Evolutionary conservation across 1,139 yeast species (phyloP), one percentile per base, ranked within the genome.

Genomic region (Sugiyamaella grinbergsii): DNA sequence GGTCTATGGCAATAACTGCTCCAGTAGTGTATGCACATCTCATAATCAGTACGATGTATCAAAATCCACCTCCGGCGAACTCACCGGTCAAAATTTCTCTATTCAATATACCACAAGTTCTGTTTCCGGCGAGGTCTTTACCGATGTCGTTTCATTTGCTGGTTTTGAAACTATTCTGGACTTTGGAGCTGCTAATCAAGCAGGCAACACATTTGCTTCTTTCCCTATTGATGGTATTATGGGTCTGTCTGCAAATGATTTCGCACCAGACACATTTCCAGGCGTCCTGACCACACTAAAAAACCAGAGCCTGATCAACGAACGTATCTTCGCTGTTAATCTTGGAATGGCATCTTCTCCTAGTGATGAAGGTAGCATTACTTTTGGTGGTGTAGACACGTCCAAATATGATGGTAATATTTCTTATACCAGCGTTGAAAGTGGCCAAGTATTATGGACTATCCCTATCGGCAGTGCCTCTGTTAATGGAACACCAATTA

Each of bases 181-280:
- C 19, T 73, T 82, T 56, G 88, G 88, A 10, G 70, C 77, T 22
- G 84, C 87, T 0, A 60, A 66, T 13, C 53, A 69, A 3, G 82
- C 80, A 1, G 86, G 86, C 2, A 71, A 70, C 33, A 73, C 80
- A 51, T 82, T 83, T 56, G 69, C 71, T 11, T 70, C 72, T 13
- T 82, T 79, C 62, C 72, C 77, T 11, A 76, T 81, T 37, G 79
- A 81, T 59, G 88, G 89, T 10, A 76, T 82, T 41, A 64, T 83
- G 54, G 89, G 88, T 1, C 70, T 83, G 28, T 80, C 85, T 5
- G 59, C 68, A 65, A 41, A 59, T 65, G 53, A 62, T 63, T 46
- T 63, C 59, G 55, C 59, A 22, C 49, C 56, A 10, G 53, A 55
- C 8, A 65, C 66, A 6, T 62, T 74, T 55, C 72, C 69, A 15